phyloP scores from a whole-genome alignment of 139 green algal genomes.

The Chlorella vulgaris region DNA sequence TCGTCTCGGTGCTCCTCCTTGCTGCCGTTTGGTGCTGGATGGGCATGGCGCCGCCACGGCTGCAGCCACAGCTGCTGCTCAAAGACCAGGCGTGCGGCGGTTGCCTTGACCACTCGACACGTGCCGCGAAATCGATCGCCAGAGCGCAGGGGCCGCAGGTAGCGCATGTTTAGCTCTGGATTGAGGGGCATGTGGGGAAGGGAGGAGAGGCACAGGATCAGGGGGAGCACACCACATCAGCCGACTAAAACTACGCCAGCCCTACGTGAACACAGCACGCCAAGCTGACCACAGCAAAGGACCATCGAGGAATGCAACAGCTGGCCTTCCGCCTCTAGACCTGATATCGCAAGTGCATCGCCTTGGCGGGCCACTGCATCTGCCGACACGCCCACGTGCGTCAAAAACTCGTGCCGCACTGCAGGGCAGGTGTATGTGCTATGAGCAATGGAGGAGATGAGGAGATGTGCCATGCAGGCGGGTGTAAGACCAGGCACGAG shows the following conservation, averaged over 20 bases:
- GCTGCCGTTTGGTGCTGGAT: not conserved
- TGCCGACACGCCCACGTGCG: conserved; percentile 43
- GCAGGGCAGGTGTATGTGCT: not conserved
- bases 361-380: conserved; percentile 49
- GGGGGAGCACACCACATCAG: not conserved
- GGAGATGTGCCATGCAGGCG: not conserved
- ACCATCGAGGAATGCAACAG: not conserved
- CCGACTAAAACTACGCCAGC: not conserved
- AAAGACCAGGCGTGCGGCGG: conserved; percentile 27
- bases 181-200: not conserved
- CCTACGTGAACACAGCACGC: not conserved
- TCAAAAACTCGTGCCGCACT: conserved; percentile 54
- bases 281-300: not conserved
- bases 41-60: not conserved
- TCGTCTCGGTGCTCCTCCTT: not conserved
- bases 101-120: conserved; percentile 32
- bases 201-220: not conserved
- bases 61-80: conserved; percentile 40
- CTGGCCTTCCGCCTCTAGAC: not conserved
- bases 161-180: conserved; percentile 53
- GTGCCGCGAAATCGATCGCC: conserved; percentile 37
- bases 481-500: not conserved
- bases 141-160: conserved; percentile 39
- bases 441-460: no score
- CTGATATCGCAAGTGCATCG: conserved; percentile 53